Evolutionary conservation across 164 flowering plant genomes (phyloP), one percentile per base, ranked within the genome.

Genomic region (Chimonanthus salicifolius): DNA sequence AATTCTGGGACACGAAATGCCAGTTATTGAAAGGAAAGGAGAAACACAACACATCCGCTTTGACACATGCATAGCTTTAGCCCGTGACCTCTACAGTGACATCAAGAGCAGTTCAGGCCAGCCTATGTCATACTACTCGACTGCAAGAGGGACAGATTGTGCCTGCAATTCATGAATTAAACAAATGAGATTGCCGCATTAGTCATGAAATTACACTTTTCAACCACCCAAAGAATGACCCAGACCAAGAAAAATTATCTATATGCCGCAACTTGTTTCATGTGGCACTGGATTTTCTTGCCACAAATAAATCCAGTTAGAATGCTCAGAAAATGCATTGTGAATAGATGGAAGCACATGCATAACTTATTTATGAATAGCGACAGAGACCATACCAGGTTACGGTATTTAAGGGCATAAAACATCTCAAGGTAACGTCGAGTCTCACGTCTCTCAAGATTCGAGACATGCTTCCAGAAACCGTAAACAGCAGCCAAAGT

Each of bases 361-460:
- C 21, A 20, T 9, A 18, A 44, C 49, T 4, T 45, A 15, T n/a
- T 13, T 11, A 6, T 46, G 18, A 66, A 44, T 21, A 66, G n/a
- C 68, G 5, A 69, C 43, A 47, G 47, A 48, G 62, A 87, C 80
- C n/a, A 13, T 80, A 94, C 99, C 94, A 92, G 72, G 64, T 87
- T 85, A 11, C 90, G 89, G 77, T 83, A 92, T 83, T 93, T 91
- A 82, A 94, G 92, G 43, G 94, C 92, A 74, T 90, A 88, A 71
- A 95, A 95, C 99, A 93, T 95, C 79, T 95, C 99, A 46, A 95
- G 94, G 66, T 95, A 95, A 45, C 98, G 94, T 8, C 94, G 84
- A 69, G 92, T 85, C 84, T 93, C 98, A 51, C 83, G 95, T 43
- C 94, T 94, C 33, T 93, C 98, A 50, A 90, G 91, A 73, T 93